Evolutionary conservation across 768 basidiomycete genomes (phyloP).

Genomic region (Psilocybe cyanescens): DNA sequence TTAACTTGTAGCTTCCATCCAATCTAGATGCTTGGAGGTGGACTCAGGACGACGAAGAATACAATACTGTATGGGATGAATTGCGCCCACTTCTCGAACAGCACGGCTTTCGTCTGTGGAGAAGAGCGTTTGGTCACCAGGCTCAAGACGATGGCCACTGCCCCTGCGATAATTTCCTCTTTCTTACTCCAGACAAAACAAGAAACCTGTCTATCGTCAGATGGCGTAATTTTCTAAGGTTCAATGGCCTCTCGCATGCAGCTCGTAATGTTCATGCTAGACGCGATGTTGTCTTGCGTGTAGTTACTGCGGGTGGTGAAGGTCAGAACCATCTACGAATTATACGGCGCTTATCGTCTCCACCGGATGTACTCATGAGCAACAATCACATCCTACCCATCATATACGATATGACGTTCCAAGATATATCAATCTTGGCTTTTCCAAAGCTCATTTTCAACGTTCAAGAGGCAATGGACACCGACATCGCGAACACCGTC

Average conservation of each 20-base stretch:
- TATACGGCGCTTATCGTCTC: not conserved
- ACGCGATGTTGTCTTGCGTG: slow-evolving; percentile 6
- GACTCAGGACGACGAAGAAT: not conserved
- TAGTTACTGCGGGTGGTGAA: not conserved
- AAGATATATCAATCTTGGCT: slow-evolving; percentile 3
- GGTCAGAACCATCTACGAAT: slow-evolving; percentile 1
- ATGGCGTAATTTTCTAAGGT: not conserved
- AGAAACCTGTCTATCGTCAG: not conserved
- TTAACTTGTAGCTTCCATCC: too few relatives aligned
- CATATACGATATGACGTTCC: not conserved
- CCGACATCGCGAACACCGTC: not conserved
- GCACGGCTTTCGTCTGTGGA: not conserved
- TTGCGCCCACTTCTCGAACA: not conserved
- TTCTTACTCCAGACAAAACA: not conserved
- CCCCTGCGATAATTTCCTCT: not conserved
- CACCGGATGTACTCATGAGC: slow-evolving; percentile 3
- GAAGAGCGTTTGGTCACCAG: not conserved
- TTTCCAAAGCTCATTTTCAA: slow-evolving; percentile 3
- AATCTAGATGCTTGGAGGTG: too few relatives aligned
- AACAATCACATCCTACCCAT: slow-evolving; percentile 11
- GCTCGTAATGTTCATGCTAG: not conserved
- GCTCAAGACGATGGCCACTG: not conserved
- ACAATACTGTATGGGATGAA: not conserved
- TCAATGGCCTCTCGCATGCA: not conserved
- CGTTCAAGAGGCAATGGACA: not conserved